Base-by-base conservation (phyloP, 768 basidiomycete genomes). In the Podaxis sp. region DNA sequence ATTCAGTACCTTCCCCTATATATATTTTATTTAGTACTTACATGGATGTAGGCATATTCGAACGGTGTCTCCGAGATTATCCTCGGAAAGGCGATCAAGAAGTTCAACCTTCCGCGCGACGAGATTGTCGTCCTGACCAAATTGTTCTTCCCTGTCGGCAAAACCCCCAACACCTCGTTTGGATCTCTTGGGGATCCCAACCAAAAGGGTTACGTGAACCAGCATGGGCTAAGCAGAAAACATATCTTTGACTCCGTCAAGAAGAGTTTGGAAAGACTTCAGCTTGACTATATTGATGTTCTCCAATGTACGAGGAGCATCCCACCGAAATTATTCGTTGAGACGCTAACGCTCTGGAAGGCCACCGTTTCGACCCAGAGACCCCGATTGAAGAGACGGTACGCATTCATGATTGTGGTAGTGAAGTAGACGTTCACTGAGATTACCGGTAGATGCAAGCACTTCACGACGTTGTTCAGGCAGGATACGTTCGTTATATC, bases 111-210 rank as follows among this genome's bases (percentile, higher is more conserved):
- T 5, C 88, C 88, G 13, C 82, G 90, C 1, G 86, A 88, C 18
- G 83, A 87, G 63, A 83, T 91, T 47, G 89, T 92, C 18, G 81
- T 92, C 18, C 81, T 91, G 77, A 90, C 91, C 53, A 91, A 93
- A 74, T 62, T 79, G 4, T 76, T 64, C 60, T 69, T 65, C 27
- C 65, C 71, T 5, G 75, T 79, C 5, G 68, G 64, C 13, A 71
- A 68, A 62, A 54, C 2, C 48, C 42, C 52, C 28, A 48, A 51
- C 35, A 13, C 71, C 28, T 6, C 63, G 23, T 10, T 53, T 16
- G 52, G 21, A 21, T 3, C 52, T 57, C 7, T 11, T 44, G n/a
- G 46, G 21, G 66, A 70, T 14, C 63, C 71, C 0, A 78, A 82
- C 57, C 61, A 71, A 1, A 18, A 68, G 14, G 82, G 84, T 10